Percentiles rank a stretch among this genome's conserved stretches.
Evolutionary conservation across 805 yeast species (phyloP).

Genomic region (Candida hispaniensis): DNA sequence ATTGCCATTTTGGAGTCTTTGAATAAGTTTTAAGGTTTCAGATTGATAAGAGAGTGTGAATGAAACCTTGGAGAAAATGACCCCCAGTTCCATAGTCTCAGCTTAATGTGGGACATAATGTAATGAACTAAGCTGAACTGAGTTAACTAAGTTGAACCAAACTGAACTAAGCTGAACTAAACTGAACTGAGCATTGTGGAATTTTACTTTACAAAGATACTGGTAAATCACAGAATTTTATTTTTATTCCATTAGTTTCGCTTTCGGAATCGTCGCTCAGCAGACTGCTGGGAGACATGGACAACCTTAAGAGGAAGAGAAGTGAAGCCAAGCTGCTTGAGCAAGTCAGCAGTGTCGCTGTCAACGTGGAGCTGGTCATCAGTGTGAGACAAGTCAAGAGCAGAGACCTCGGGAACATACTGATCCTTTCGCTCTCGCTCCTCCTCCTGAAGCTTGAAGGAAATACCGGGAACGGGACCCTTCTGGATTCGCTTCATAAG

Average conservation of each 20-base stretch:
- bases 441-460: slow-evolving; percentile 99
- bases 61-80: too few relatives aligned
- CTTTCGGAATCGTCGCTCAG: slow-evolving; percentile 84
- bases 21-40: slow-evolving; percentile 1
- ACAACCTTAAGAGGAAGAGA: slow-evolving; percentile 75
- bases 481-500: slow-evolving; percentile 99
- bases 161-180: too few relatives aligned
- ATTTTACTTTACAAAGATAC: too few relatives aligned
- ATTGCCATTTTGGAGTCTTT: slow-evolving; percentile 9
- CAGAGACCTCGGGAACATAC: slow-evolving; percentile 99
- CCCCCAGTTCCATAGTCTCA: too few relatives aligned
- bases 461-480: slow-evolving; percentile 99
- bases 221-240: too few relatives aligned
- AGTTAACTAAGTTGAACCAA: too few relatives aligned
- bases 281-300: slow-evolving; percentile 60
- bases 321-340: slow-evolving; percentile 71
- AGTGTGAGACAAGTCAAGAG: slow-evolving; percentile 94
- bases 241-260: slow-evolving; percentile 59
- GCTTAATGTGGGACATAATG: too few relatives aligned
- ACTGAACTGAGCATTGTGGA: too few relatives aligned
- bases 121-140: too few relatives aligned
- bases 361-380: slow-evolving; percentile 95
- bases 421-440: slow-evolving; percentile 99
- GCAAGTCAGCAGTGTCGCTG: slow-evolving; percentile 90
- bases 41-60: too few relatives aligned